These are phyloP conservation scores for Cercospora sojina DNA, from an alignment of 2,329 filamentous ascomycete genomes.

Conservation along the genomic window DNA sequence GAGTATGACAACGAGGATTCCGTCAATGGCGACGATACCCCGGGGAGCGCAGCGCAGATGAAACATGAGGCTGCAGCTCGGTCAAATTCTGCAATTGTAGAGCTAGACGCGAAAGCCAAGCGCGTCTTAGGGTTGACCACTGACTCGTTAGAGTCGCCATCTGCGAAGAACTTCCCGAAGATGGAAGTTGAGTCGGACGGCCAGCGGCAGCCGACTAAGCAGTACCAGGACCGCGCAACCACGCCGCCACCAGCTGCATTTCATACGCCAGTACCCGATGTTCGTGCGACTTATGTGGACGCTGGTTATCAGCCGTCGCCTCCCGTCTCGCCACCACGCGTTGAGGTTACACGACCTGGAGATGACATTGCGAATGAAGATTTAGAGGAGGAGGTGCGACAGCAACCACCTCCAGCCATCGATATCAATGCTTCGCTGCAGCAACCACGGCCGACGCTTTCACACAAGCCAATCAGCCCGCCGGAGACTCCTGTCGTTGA, in stretches of 20 bases:
- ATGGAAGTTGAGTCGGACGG: slow-evolving; percentile 15
- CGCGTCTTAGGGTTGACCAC: slow-evolving; percentile 43
- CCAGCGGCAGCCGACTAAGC: slow-evolving; percentile 15
- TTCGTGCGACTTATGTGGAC: slow-evolving; percentile 63
- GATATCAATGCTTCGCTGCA: slow-evolving; percentile 16
- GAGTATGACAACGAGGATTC: slow-evolving; percentile 52
- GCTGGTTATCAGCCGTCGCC: slow-evolving; percentile 81
- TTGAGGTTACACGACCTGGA: slow-evolving; percentile 17
- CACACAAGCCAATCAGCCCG: slow-evolving; percentile 55
- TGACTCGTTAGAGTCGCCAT: slow-evolving; percentile 19
- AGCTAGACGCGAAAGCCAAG: slow-evolving; percentile 48
- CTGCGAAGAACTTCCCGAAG: slow-evolving; percentile 16
- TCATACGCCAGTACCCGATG: slow-evolving; percentile 19
- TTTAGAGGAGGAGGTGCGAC: slow-evolving; percentile 16
- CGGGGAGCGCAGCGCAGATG: slow-evolving; percentile 44
- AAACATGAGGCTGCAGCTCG: slow-evolving; percentile 43
- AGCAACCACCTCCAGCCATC: slow-evolving; percentile 10
- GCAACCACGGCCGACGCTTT: slow-evolving; percentile 14
- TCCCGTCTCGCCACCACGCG: slow-evolving; percentile 67
- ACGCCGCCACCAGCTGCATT: slow-evolving; percentile 22
- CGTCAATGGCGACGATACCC: slow-evolving; percentile 67
- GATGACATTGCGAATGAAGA: slow-evolving; percentile 18
- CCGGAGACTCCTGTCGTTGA: slow-evolving; percentile 61
- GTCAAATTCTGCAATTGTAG: slow-evolving; percentile 37
- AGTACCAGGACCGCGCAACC: slow-evolving; percentile 26